Conservation (phyloP, 805 yeast species). For the Grigorovia humatica region DNA sequence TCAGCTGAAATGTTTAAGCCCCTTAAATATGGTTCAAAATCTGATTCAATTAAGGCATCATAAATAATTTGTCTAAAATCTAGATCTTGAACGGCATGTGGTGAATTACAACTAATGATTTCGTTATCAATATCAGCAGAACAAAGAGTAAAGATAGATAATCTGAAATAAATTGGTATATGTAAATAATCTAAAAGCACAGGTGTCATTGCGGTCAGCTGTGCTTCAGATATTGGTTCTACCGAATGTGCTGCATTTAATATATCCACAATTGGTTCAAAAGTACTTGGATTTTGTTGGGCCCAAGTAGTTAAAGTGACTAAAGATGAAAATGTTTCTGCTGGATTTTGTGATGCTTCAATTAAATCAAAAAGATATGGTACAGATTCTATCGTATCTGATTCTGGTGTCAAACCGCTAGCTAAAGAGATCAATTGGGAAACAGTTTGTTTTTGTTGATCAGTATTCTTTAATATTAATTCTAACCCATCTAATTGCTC, state of each 20-base stretch:
- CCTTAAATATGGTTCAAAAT: conserved; percentile 23
- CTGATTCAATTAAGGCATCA: conserved; percentile 21
- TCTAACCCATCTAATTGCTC: conserved; percentile 17
- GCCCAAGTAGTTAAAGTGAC: conserved; percentile 20
- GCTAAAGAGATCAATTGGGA: conserved; percentile 7
- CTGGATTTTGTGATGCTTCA: conserved; percentile 15
- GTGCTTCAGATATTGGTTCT: conserved; percentile 13
- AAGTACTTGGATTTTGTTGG: conserved; percentile 15
- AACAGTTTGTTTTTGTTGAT: conserved; percentile 15
- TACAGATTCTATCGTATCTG: conserved; percentile 13
- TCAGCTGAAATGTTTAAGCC: conserved; percentile 21
- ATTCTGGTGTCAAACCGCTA: conserved; percentile 9
- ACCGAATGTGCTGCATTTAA: conserved; percentile 11
- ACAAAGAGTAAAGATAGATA: conserved; percentile 26
- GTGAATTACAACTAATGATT: conserved; percentile 16
- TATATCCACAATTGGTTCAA: conserved; percentile 18
- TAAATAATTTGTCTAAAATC: conserved; percentile 25
- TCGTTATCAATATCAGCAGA: conserved; percentile 16
- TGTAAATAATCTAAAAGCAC: conserved; percentile 16
- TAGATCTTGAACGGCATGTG: conserved; percentile 27
- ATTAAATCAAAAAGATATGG: conserved; percentile 17
- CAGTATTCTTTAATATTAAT: conserved; percentile 14
- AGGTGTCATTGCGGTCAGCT: conserved; percentile 19
- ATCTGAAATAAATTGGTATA: conserved; percentile 19
- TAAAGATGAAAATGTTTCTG: conserved; percentile 16